Evolutionary conservation across 2,329 filamentous ascomycete species (phyloP), one percentile per base, ranked within the genome.

Genomic region (Aureobasidium subglaciale): DNA sequence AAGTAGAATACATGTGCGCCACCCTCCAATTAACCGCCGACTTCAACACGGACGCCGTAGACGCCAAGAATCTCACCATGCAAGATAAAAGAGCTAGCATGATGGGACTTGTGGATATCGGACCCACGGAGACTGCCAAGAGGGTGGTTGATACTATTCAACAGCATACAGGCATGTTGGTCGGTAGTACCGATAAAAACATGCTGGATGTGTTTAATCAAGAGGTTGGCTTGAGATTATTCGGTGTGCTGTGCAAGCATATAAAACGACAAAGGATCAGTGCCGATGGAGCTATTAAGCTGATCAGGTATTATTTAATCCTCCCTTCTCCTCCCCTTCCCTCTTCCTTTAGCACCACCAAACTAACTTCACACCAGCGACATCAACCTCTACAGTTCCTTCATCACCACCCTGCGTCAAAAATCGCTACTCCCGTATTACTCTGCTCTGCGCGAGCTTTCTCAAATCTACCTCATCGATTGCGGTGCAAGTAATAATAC

Each of bases 141-240:
- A 85, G 86, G 52, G 85, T 99, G 48, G 88, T 96, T 24, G 85
- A 90, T 38, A 83, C 97, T 37, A 88, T 97, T 13, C 86, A 85
- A 20, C 86, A 86, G 15, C 93, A 99, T 70, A 97, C 91, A 1
- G 84, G 81, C 67, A 96, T 99, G 90, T 79, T 99, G 11, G 83
- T 88, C 4, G 93, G 93, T 59, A 95, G 89, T 68, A 97, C 92
- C 1, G 93, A 99, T 69, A 99, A 99, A 76, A 92, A 89, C 59
- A 95, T 96, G 79, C 84, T 99, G 24, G 93, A 99, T 67, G 93
- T 99, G 13, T 99, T 99, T 78, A 96, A 96, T 70, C 90, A 93
- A 71, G 93, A 99, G 74, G 92, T 99, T 24, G 93, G 93, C 0
- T 81, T 96, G 60, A 87, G 93, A 24, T 80, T 99, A 52, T 99